Evolutionary conservation across 176 grass and related monocot genomes (phyloP).

Genomic region (Carex cristatella): DNA sequence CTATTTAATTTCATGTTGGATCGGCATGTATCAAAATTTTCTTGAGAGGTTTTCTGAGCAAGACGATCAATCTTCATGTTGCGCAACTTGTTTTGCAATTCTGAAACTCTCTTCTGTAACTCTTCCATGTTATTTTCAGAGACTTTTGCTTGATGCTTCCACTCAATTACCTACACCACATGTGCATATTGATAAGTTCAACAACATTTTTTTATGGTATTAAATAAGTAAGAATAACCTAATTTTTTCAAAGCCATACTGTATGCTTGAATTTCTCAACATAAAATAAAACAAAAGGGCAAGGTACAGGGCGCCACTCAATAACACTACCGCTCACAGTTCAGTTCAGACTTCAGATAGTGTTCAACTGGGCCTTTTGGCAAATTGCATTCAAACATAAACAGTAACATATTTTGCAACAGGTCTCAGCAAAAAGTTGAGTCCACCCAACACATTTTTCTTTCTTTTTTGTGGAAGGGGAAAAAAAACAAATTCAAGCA

Average conservation of each 20-base stretch:
- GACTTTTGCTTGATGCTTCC: constrained; percentile 49
- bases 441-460: background rate
- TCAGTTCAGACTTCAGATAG: background rate
- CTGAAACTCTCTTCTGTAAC: constrained; percentile 40
- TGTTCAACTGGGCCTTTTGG: background rate
- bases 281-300: background rate
- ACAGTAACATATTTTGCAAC: background rate
- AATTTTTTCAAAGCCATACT: background rate
- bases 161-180: constrained; percentile 58
- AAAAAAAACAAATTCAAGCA: background rate
- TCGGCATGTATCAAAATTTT: constrained; percentile 39
- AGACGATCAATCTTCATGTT: constrained; percentile 41
- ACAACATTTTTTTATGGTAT: background rate
- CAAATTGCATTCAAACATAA: background rate
- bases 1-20: constrained; percentile 31
- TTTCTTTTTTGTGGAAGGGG: background rate
- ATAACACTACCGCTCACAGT: background rate
- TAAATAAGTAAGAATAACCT: background rate
- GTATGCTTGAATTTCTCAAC: background rate
- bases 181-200: background rate
- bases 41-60: constrained; percentile 16
- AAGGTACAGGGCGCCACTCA: background rate
- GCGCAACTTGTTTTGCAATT: constrained; percentile 62
- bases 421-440: background rate
- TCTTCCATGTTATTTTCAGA: constrained; percentile 50